Conservation (phyloP, 2,329 filamentous ascomycete species). For the Calonectria fujianensis region DNA sequence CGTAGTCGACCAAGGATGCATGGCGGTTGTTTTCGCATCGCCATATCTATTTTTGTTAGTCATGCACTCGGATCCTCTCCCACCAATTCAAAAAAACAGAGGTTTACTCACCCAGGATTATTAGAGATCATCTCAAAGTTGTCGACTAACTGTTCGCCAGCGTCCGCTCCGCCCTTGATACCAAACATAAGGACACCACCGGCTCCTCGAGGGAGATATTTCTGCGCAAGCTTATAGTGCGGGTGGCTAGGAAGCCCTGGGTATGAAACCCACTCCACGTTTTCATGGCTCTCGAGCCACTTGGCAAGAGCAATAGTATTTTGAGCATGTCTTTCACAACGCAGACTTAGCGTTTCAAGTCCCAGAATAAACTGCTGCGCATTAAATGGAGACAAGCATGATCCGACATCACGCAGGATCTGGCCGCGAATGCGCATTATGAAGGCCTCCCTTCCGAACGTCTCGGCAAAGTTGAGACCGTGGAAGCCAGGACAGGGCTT, state of each 20-base stretch:
- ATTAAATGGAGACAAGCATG: constrained; percentile 88
- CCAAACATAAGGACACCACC: constrained; percentile 95
- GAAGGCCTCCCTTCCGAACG: constrained; percentile 87
- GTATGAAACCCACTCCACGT: constrained; percentile 95
- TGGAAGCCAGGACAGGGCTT: constrained; percentile 92
- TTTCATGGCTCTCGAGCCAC: constrained; percentile 86
- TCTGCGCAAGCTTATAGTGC: constrained; percentile 85
- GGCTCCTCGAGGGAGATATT: constrained; percentile 88
- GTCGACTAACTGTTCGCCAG: constrained; percentile 91
- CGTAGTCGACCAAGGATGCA: constrained; percentile 95
- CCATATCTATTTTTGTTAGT: constrained; percentile 87
- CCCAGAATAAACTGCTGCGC: constrained; percentile 93
- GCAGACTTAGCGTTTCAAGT: constrained; percentile 89
- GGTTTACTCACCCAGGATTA: constrained; percentile 26
- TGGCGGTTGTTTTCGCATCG: constrained; percentile 93
- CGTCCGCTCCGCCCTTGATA: constrained; percentile 87
- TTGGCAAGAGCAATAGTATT: constrained; percentile 86
- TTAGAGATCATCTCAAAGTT: constrained; percentile 95
- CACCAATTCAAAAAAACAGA: too few relatives aligned
- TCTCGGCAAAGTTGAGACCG: constrained; percentile 93
- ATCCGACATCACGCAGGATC: constrained; percentile 89
- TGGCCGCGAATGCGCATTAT: constrained; percentile 90
- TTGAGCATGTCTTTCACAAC: constrained; percentile 87
- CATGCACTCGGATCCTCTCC: too few relatives aligned
- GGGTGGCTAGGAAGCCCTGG: constrained; percentile 88